phyloP scores from a whole-genome alignment of 768 basidiomycete species.

The Agrocybe praecox region DNA sequence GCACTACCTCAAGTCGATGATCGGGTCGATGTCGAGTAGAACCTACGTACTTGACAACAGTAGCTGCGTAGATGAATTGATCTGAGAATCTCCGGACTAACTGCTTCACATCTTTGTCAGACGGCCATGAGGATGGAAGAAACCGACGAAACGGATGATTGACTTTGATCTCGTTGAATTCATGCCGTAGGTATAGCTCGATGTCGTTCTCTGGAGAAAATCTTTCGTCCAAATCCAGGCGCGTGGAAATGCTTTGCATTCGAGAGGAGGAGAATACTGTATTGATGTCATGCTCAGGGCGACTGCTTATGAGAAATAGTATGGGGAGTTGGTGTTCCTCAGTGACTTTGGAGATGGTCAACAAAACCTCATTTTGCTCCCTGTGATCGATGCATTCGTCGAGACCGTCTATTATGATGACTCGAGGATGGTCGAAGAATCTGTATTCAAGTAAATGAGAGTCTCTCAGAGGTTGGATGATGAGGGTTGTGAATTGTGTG shows the following conservation, averaged over 20 bases:
- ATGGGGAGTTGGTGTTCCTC: background rate
- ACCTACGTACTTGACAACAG: background rate
- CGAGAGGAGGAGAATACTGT: background rate
- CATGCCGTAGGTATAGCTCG: background rate
- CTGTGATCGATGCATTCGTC: constrained; percentile 16
- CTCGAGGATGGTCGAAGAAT: background rate
- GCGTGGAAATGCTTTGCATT: background rate
- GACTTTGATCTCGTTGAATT: background rate
- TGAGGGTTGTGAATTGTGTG: constrained; percentile 9
- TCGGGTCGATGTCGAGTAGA: background rate
- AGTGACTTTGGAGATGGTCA: background rate
- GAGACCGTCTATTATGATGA: constrained; percentile 5
- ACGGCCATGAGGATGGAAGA: background rate
- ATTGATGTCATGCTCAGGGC: constrained; percentile 7
- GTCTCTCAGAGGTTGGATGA: constrained; percentile 3
- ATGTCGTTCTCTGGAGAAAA: constrained; percentile 8
- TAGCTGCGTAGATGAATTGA: constrained; percentile 1
- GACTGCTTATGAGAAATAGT: constrained; percentile 9
- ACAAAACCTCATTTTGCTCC: constrained; percentile 3
- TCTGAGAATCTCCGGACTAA: background rate
- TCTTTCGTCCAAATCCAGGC: constrained; percentile 5
- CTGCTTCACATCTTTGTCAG: background rate
- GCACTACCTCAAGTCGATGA: background rate
- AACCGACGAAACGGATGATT: background rate
- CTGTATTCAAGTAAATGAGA: background rate